Percentiles rank a stretch among this genome's conserved stretches.
Evolutionary conservation across 257 asterid species (phyloP).

Genomic region (Rhazya stricta): DNA sequence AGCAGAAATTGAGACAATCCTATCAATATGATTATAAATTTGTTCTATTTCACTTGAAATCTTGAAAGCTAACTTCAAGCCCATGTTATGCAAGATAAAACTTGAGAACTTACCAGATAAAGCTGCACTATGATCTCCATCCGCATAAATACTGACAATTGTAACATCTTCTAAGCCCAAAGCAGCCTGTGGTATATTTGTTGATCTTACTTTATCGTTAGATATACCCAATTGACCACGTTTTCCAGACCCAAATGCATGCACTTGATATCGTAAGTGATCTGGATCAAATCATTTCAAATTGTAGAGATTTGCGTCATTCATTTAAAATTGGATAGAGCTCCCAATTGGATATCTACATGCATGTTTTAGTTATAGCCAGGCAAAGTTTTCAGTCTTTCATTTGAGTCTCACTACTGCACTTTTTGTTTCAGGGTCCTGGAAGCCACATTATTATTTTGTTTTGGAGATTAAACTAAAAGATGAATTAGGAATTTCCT

Average conservation of each 20-base stretch:
- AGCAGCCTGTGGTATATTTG: slow-evolving; percentile 54
- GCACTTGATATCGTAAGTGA: slow-evolving; percentile 40
- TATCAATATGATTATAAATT: background rate
- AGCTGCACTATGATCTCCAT: slow-evolving; percentile 97
- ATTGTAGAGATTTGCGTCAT: background rate
- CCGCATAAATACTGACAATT: slow-evolving; percentile 44
- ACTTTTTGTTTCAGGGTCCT: background rate
- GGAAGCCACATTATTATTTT: background rate
- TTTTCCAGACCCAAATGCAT: slow-evolving; percentile 85
- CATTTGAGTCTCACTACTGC: background rate
- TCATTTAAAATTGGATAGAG: background rate
- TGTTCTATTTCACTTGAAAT: background rate
- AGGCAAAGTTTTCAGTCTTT: background rate
- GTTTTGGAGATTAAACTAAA: background rate
- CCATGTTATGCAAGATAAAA: background rate
- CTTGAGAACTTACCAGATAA: slow-evolving; percentile 46
- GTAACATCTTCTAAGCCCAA: slow-evolving; percentile 45
- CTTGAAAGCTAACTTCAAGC: background rate
- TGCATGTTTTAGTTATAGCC: background rate
- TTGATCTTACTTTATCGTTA: slow-evolving; percentile 43
- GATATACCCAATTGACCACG: slow-evolving; percentile 90
- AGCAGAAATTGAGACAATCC: background rate
- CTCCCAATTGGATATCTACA: background rate
- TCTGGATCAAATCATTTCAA: slow-evolving; percentile 25
- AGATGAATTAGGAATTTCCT: background rate